Percentiles rank a stretch among this genome's conserved stretches.
These are phyloP conservation scores for Cardamine resedifolia DNA, from an alignment of 345 rosid species.

Conservation along the genomic window DNA sequence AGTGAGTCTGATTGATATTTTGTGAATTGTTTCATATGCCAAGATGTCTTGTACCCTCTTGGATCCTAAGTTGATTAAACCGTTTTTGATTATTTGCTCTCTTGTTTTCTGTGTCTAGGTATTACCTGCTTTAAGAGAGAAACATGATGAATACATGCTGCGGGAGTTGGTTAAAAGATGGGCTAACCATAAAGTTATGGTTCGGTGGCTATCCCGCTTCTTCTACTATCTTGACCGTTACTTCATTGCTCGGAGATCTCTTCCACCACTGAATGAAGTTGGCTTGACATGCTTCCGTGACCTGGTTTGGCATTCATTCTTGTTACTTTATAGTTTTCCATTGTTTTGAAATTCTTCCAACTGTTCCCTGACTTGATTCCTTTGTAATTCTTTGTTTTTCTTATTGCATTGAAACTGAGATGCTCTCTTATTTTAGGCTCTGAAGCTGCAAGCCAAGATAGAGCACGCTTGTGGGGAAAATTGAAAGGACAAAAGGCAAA, in stretches of 20 bases:
- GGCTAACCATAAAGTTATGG: slow-evolving; percentile 88
- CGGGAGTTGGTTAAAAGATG: slow-evolving; percentile 82
- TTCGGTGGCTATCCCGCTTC: slow-evolving; percentile 83
- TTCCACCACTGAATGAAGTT: slow-evolving; percentile 72
- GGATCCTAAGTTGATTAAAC: not conserved
- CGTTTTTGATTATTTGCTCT: not conserved
- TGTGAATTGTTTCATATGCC: not conserved
- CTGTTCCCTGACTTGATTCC: not conserved
- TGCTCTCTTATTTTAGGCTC: slow-evolving; percentile 51
- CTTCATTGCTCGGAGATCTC: slow-evolving; percentile 72
- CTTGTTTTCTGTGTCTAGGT: slow-evolving; percentile 46
- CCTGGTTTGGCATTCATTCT: slow-evolving; percentile 47
- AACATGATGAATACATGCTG: slow-evolving; percentile 83
- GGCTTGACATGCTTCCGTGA: slow-evolving; percentile 84
- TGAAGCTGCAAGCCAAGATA: slow-evolving; percentile 75
- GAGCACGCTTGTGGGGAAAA: slow-evolving; percentile 86
- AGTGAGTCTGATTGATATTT: slow-evolving; percentile 46
- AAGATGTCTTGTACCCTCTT: not conserved
- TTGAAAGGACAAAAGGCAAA: slow-evolving; percentile 74
- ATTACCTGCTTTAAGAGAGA: slow-evolving; percentile 64
- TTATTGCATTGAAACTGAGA: not conserved
- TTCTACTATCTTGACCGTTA: slow-evolving; percentile 87
- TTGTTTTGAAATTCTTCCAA: not conserved
- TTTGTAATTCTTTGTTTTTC: no score
- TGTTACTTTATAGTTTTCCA: not conserved